These are phyloP conservation scores for Fusarium sp. DNA, from an alignment of 2,329 filamentous ascomycete genomes.

Conservation along the genomic window DNA sequence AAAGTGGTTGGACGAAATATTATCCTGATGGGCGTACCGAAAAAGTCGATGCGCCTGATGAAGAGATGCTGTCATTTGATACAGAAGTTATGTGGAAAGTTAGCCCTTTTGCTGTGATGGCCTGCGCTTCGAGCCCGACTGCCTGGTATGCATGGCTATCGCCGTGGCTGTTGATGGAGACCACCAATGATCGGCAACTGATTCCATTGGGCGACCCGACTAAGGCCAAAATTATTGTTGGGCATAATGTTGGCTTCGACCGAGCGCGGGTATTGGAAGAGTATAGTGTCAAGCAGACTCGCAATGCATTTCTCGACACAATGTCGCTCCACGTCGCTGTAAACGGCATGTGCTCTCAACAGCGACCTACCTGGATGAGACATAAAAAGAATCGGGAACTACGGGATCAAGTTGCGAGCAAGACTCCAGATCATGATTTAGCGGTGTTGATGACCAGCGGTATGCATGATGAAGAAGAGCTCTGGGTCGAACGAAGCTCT, in stretches of 20 bases:
- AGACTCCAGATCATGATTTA: constrained; percentile 78
- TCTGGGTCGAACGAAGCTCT: constrained; percentile 95
- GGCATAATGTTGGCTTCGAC: constrained; percentile 97
- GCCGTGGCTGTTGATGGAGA: constrained; percentile 90
- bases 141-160: constrained; percentile 99
- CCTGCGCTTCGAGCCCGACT: constrained; percentile 88
- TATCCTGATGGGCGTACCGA: constrained; percentile 77
- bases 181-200: constrained; percentile 79
- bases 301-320: constrained; percentile 91
- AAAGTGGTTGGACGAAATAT: constrained; percentile 97
- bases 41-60: constrained; percentile 79
- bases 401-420: constrained; percentile 79
- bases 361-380: constrained; percentile 97
- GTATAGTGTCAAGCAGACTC: constrained; percentile 84
- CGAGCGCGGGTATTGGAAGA: constrained; percentile 89
- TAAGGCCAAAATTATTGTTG: constrained; percentile 82
- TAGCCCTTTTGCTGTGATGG: constrained; percentile 94
- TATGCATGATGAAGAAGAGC: constrained; percentile 88
- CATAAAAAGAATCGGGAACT: constrained; percentile 91
- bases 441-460: constrained; percentile 76
- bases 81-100: constrained; percentile 98
- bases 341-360: constrained; percentile 98
- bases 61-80: constrained; percentile 89
- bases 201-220: constrained; percentile 86
- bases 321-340: constrained; percentile 99